Base-by-base conservation (phyloP, 768 basidiomycete genomes). In the Naematelia aurantialba region DNA sequence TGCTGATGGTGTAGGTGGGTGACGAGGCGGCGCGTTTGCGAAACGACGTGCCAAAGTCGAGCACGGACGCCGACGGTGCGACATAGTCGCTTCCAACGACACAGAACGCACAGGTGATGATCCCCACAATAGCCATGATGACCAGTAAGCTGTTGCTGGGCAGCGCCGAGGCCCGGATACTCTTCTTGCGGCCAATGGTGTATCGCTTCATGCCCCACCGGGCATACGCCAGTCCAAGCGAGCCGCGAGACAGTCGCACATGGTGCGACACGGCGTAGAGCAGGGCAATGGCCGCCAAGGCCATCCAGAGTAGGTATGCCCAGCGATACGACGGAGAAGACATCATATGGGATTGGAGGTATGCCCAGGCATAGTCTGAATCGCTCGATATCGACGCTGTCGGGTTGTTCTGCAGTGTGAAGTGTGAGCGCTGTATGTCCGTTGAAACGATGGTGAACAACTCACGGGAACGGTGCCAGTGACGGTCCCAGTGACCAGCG, bases 51-150 rank as follows among this genome's bases (percentile, higher is more conserved):
- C 62, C 42, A 45, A 81, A 71, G 57, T 80, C 78, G 80, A 83
- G 83, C 1, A 83, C 65, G n/a, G 74, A 78, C 0, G 80, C 73
- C 19, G 67, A 64, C 0, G 85, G 85, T 0, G 80, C 79, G 59
- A 89, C 80, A 70, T 89, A 88, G 74, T 89, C 89, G 3, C 84
- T 82, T 14, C 87, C 87, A 14, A 84, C 74, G 61, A 86, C 83
- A 2, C 80, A 79, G 39, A 85, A 76, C 2, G 80, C 71, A 14
- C 84, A 61, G 3, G 81, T 77, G 17, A 79, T 73, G 45, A 79
- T 65, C 25, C 80, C 69, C 29, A 89, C 70, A 24, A 82, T 63
- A 48, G 73, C 54, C 44, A 87, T 69, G 1, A 79, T 78, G 52
- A 87, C 78, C 17, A 88, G 76, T 64, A 87, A 84, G 0, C 83